Conservation (phyloP, 2,329 filamentous ascomycete species). For the Zymoseptoria crescenta region DNA sequence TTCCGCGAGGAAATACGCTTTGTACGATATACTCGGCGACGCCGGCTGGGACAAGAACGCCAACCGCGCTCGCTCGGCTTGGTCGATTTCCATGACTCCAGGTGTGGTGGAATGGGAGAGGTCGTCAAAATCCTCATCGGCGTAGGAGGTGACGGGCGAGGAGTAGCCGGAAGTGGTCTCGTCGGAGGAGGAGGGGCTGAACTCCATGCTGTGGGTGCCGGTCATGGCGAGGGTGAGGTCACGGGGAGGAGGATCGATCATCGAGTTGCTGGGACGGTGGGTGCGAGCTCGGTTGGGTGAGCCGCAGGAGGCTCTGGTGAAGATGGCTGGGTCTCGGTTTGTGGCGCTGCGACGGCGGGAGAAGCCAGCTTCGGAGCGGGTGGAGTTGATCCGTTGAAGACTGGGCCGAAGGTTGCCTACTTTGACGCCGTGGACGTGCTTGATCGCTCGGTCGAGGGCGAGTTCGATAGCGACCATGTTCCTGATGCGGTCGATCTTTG, state of each 20-base stretch:
- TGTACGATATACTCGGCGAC: conserved; percentile 17
- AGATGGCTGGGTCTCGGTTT: neutral
- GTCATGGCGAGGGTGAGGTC: neutral
- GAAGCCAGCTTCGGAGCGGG: conserved; percentile 5
- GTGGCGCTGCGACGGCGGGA: neutral
- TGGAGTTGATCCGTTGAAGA: neutral
- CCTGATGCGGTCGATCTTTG: conserved; percentile 73
- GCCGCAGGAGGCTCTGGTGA: conserved; percentile 3
- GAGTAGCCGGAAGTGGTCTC: conserved; percentile 16
- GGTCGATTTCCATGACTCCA: conserved; percentile 7
- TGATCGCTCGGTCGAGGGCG: conserved; percentile 66
- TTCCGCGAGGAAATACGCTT: conserved; percentile 5
- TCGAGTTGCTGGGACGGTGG: conserved; percentile 11
- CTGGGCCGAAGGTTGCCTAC: neutral
- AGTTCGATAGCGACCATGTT: conserved; percentile 86
- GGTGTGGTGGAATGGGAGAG: neutral
- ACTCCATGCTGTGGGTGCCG: neutral
- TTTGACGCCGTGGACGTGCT: conserved; percentile 10
- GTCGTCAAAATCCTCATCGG: conserved; percentile 14
- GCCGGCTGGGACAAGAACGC: conserved; percentile 17
- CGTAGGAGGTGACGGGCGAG: conserved; percentile 17
- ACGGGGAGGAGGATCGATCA: conserved; percentile 8
- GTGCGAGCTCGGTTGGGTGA: conserved; percentile 6
- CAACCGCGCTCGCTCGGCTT: conserved; percentile 1
- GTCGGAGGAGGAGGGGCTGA: conserved; percentile 15